phyloP scores from a whole-genome alignment of 1,139 yeast genomes.

The Debaryomycetaceae sp. region DNA sequence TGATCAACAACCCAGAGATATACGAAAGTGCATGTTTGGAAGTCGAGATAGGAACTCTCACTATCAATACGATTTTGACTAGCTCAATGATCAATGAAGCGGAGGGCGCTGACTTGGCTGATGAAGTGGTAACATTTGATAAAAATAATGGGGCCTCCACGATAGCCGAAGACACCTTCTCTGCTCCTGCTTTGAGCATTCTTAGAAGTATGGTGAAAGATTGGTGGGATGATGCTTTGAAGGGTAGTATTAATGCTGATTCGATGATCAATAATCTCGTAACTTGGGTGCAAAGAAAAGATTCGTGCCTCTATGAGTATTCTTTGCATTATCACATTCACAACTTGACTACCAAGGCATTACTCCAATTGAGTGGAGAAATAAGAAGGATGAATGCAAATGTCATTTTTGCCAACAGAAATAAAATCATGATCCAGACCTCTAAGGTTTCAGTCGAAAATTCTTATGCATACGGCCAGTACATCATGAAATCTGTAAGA shows the following conservation, averaged over 20 bases:
- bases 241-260: slow-evolving; percentile 71
- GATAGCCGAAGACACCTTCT: slow-evolving; percentile 74
- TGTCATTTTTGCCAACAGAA: slow-evolving; percentile 78
- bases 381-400: slow-evolving; percentile 74
- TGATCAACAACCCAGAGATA: slow-evolving; percentile 74
- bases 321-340: slow-evolving; percentile 83
- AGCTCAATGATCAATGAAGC: slow-evolving; percentile 84
- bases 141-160: slow-evolving; percentile 48
- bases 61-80: slow-evolving; percentile 81
- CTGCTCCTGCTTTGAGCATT: slow-evolving; percentile 69
- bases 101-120: slow-evolving; percentile 81
- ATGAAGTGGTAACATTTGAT: slow-evolving; percentile 40
- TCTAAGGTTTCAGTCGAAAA: slow-evolving; percentile 77
- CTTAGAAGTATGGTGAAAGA: slow-evolving; percentile 73
- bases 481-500: slow-evolving; percentile 73
- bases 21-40: slow-evolving; percentile 80
- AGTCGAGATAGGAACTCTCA: slow-evolving; percentile 70
- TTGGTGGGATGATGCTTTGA: slow-evolving; percentile 94
- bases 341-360: slow-evolving; percentile 78
- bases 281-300: slow-evolving; percentile 80
- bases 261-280: slow-evolving; percentile 79
- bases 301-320: slow-evolving; percentile 72
- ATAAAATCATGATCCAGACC: slow-evolving; percentile 70
- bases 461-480: slow-evolving; percentile 92
- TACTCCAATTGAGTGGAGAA: slow-evolving; percentile 78